These are phyloP conservation scores for Cyclotella cryptica DNA, from an alignment of 108 stramenopile species.

Conservation along the genomic window DNA sequence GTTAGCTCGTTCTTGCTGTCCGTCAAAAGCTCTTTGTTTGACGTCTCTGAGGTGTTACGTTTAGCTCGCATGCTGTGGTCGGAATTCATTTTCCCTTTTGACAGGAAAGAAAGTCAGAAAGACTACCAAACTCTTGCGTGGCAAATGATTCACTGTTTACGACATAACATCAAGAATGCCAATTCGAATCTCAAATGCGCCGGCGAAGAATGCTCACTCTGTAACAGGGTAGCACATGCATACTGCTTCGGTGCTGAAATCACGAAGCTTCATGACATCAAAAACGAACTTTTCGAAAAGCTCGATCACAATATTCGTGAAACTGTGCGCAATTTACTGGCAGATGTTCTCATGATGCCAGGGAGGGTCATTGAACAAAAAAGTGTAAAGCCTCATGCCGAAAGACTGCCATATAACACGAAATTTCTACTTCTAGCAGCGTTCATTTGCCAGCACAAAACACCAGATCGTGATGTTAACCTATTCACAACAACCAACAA, in stretches of 20 bases:
- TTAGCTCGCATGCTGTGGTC: slow-evolving; percentile 69
- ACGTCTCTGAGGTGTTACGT: slow-evolving; percentile 64
- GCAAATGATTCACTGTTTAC: slow-evolving; percentile 27
- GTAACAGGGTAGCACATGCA: neutral
- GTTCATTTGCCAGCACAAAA: slow-evolving; percentile 79
- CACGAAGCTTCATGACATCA: slow-evolving; percentile 16
- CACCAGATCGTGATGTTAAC: slow-evolving; percentile 60
- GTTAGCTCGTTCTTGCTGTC: slow-evolving; percentile 61
- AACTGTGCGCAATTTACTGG: slow-evolving; percentile 35
- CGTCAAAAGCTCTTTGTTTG: slow-evolving; percentile 56
- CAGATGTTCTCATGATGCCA: slow-evolving; percentile 44
- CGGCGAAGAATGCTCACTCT: slow-evolving; percentile 22
- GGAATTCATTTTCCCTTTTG: slow-evolving; percentile 54
- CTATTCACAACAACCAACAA: slow-evolving; percentile 67
- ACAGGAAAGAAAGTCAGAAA: neutral
- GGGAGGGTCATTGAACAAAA: slow-evolving; percentile 27
- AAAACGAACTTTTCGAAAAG: slow-evolving; percentile 29
- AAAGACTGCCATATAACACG: slow-evolving; percentile 58
- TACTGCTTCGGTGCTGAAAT: neutral
- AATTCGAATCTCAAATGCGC: neutral
- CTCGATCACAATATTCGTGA: slow-evolving; percentile 45
- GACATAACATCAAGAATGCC: neutral
- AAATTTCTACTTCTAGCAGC: slow-evolving; percentile 73
- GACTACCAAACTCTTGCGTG: slow-evolving; percentile 4
- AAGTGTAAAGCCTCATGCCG: slow-evolving; percentile 21